Conservation (phyloP, 2,329 filamentous ascomycete genomes). For the Fusarium euwallaceae region DNA sequence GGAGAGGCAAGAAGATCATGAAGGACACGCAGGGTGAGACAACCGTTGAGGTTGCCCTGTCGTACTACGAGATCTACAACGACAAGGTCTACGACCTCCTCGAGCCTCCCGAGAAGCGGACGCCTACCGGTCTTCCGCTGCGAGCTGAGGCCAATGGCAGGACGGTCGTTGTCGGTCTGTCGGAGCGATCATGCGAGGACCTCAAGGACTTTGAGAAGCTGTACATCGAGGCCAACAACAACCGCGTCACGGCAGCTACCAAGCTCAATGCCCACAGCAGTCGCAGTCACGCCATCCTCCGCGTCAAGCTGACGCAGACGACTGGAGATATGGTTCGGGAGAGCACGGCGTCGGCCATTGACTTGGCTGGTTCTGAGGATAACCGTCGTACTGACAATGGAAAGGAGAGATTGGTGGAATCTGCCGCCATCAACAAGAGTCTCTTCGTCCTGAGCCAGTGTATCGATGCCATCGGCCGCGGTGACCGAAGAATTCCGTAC, state of each 20-base stretch:
- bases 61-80: conserved; percentile 98
- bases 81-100: conserved; percentile 95
- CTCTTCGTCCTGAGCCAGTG: conserved; percentile 95
- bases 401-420: conserved; percentile 93
- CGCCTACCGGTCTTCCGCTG: conserved; percentile 82
- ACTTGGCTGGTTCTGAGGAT: conserved; percentile 95
- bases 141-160: conserved; percentile 89
- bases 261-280: conserved; percentile 95
- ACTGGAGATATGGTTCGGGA: conserved; percentile 76
- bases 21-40: conserved; percentile 82
- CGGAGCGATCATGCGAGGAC: conserved; percentile 84
- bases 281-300: conserved; percentile 89
- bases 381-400: conserved; percentile 95
- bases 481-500: conserved; percentile 86
- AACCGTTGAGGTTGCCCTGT: conserved; percentile 79
- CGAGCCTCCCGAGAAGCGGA: conserved; percentile 88
- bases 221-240: conserved; percentile 93
- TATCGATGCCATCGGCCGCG: conserved; percentile 89
- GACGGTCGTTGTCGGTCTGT: conserved; percentile 87
- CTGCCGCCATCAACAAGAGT: conserved; percentile 97
- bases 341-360: conserved; percentile 92
- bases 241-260: conserved; percentile 88
- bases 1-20: conserved; percentile 84
- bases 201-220: conserved; percentile 91
- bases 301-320: conserved; percentile 86